Conservation (phyloP, 768 basidiomycete genomes). For the Glaciozyma martinii region DNA sequence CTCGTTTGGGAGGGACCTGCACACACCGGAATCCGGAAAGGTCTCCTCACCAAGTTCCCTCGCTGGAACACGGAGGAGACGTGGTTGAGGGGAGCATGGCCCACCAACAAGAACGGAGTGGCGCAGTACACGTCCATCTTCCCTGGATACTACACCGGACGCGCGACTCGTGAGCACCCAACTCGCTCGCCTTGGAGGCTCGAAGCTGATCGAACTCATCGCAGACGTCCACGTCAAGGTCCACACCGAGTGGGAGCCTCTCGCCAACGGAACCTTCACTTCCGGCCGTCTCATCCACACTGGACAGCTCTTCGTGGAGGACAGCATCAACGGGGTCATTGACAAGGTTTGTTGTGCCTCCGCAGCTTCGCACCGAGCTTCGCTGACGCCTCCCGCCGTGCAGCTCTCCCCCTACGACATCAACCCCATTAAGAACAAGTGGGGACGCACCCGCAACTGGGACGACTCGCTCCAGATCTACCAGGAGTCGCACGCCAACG, state of each 20-base stretch:
- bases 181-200: too few species aligned
- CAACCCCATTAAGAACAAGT: conserved; percentile 36
- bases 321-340: conserved; percentile 36
- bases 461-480: conserved; percentile 39
- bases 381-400: neutral
- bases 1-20: conserved; percentile 36
- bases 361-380: neutral
- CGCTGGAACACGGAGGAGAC: conserved; percentile 38
- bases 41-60: conserved; percentile 37
- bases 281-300: conserved; percentile 35
- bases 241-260: conserved; percentile 34
- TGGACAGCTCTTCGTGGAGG: conserved; percentile 39
- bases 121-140: conserved; percentile 37
- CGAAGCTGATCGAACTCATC: too few species aligned
- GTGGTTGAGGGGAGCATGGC: conserved; percentile 37
- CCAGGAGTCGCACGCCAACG: conserved; percentile 36
- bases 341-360: conserved; percentile 33
- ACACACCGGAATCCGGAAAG: conserved; percentile 34
- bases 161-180: neutral
- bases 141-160: conserved; percentile 36
- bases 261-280: conserved; percentile 34
- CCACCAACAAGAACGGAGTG: conserved; percentile 39
- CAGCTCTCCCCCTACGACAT: conserved; percentile 33
- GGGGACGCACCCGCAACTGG: conserved; percentile 40
- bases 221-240: conserved; percentile 34